Base-by-base conservation (phyloP, 768 basidiomycete genomes). In the Candolleomyces efflorescens region DNA sequence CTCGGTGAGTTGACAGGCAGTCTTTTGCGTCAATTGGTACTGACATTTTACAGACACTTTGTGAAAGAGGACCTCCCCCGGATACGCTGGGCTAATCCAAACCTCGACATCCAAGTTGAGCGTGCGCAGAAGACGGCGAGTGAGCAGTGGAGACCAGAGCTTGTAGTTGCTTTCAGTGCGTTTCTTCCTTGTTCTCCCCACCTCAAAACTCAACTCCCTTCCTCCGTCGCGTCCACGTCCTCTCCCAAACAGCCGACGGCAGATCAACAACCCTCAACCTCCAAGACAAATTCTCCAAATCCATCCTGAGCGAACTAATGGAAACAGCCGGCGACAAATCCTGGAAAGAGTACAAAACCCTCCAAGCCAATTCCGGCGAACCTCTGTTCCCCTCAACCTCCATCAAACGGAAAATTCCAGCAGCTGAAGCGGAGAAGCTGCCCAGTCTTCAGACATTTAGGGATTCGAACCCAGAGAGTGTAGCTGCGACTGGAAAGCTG, bases 51-150 rank as follows among this genome's bases (percentile, higher is more conserved):
- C 26, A 90, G 91, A 46, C 85, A 90, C 74, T 92, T 93, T 61
- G 78, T 88, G 39, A 89, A 88, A 66, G 84, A 92, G 41, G 79
- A 89, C n/a, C 72, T 93, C 0, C 89, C 88, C 0, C 78, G 88
- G 27, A 88, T 93, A 75, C 86, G 83, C 11, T 91, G 82, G 68
- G 86, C 83, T 1, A 92, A 93, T 64, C 90, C 90, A 0, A 68
- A 75, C 7, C 64, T 92, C 23, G 74, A 80, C 27, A 84, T 93
- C 37, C 71, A 79, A 32, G 81, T 91, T 0, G 76, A 79, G 61
- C 84, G 77, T 59, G 69, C 77, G 45, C 73, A 69, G 32, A 89
- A 89, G 70, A 72, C 76, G 10, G 69, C 71, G 54, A 69, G 79
- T 18, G 86, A 87, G 17, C 66, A 63, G 0, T 89, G 83, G 86